Evolutionary conservation across 2,329 filamentous ascomycete genomes (phyloP), one percentile per base, ranked within the genome.

Genomic region (Volutella citrinella): DNA sequence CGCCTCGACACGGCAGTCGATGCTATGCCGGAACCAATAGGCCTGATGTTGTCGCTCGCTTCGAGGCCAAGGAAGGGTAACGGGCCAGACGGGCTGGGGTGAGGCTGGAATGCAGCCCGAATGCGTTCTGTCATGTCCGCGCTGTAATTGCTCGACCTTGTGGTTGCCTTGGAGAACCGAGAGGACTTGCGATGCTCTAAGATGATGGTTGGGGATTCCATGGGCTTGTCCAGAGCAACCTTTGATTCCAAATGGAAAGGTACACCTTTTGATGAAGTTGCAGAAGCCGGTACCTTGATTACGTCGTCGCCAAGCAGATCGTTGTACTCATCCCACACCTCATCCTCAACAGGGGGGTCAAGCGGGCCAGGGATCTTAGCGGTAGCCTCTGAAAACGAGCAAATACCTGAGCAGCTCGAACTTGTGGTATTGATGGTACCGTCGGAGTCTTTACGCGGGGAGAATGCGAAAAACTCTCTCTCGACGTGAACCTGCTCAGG

Each of bases 251-350:
- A 67, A 43, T 76, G 69, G 51, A 81, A 76, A 15, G 79, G 70
- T 35, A 69, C 56, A 1, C 74, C 74, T 17, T 69, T 66, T 1
- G 79, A 80, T 1, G 76, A 79, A 2, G 70, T 73, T 6, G 72
- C 65, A 1, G 77, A 79, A 3, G 64, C 62, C 4, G 71, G 70
- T 3, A 62, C 62, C 43, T 67, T 65, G 19, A 53, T 38, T 2
- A 57, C 56, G 9, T 70, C 72, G 10, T 87, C 82, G 32, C 86
- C 85, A 34, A 96, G 76, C 10, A 96, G 67, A 50, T 96, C 91
- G 46, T 97, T 82, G 55, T 94, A 96, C 61, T 95, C 91, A 32
- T 90, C 82, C 91, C 91, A 97, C 3, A 95, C 76, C 55, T 96
- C 91, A 50, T 96, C 91, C 46, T 94, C 86, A 2, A 68, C 78